These are phyloP conservation scores for Neurospora sp. DNA, from an alignment of 495 filamentous ascomycete species.

Conservation along the genomic window DNA sequence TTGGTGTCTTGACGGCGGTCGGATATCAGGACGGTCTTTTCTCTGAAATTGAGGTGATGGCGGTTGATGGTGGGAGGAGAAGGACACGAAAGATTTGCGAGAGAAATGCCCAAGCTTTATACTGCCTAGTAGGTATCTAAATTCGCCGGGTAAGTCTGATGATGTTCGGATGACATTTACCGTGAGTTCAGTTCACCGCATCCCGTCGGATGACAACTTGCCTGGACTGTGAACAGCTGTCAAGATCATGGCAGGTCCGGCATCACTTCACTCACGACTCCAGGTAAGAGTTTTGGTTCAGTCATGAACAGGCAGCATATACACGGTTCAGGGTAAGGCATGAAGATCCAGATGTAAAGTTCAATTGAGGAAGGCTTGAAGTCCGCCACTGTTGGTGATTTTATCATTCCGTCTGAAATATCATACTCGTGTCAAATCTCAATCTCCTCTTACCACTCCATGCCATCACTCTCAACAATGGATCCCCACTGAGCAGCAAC, in stretches of 20 bases:
- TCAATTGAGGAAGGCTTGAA: not conserved
- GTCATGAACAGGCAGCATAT: not conserved
- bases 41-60: not conserved
- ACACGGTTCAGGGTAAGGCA: not conserved
- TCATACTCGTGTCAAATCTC: no score
- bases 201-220: not conserved
- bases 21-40: not conserved
- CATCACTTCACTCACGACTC: no score
- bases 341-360: not conserved
- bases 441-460: not conserved
- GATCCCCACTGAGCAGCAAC: no score
- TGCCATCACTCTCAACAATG: not conserved
- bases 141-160: not conserved
- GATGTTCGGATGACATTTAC: not conserved
- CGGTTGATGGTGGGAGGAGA: not conserved
- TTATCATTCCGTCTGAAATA: not conserved
- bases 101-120: not conserved
- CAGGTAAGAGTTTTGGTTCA: not conserved
- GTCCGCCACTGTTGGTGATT: not conserved
- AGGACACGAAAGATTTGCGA: not conserved
- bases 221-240: not conserved
- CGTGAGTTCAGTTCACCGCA: not conserved
- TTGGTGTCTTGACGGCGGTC: not conserved
- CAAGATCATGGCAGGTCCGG: not conserved
- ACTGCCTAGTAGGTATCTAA: not conserved